Evolutionary conservation across 768 basidiomycete species (phyloP).

Genomic region (Mycena venus): DNA sequence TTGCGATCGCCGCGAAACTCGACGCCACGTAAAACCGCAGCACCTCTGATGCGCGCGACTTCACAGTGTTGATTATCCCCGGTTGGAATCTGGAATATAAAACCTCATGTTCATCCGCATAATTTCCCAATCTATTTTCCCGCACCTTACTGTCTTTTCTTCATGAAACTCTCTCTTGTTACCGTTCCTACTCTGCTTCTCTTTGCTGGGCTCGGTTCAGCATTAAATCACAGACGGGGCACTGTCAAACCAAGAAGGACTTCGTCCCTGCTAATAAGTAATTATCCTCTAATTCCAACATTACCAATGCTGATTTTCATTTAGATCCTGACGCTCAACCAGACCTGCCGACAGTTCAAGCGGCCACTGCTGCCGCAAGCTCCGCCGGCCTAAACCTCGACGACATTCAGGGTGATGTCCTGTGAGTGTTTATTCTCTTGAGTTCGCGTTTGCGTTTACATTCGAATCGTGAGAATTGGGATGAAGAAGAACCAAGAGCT

Average conservation of each 20-base stretch:
- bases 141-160: background rate
- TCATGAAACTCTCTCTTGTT: conserved; percentile 5
- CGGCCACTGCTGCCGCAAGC: background rate
- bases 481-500: conserved; percentile 67
- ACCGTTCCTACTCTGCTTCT: background rate
- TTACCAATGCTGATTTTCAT: background rate
- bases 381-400: too few species aligned
- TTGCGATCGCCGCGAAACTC: background rate
- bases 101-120: background rate
- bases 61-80: background rate
- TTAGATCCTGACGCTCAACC: conserved; percentile 11
- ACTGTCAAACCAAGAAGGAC: background rate
- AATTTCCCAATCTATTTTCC: background rate
- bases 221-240: conserved; percentile 7
- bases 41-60: background rate
- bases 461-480: conserved; percentile 53
- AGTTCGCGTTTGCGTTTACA: too few species aligned
- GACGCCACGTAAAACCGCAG: background rate
- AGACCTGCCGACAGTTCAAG: conserved; percentile 1
- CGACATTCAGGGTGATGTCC: too few species aligned
- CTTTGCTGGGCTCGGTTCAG: conserved; percentile 4
- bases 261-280: conserved; percentile 19
- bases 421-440: background rate
- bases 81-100: background rate
- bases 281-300: background rate